A percentile compares a stretch with the other conserved stretches of the same genome.
phyloP scores from a whole-genome alignment of 176 grass and related monocot species.

The Triticum monococcum region DNA sequence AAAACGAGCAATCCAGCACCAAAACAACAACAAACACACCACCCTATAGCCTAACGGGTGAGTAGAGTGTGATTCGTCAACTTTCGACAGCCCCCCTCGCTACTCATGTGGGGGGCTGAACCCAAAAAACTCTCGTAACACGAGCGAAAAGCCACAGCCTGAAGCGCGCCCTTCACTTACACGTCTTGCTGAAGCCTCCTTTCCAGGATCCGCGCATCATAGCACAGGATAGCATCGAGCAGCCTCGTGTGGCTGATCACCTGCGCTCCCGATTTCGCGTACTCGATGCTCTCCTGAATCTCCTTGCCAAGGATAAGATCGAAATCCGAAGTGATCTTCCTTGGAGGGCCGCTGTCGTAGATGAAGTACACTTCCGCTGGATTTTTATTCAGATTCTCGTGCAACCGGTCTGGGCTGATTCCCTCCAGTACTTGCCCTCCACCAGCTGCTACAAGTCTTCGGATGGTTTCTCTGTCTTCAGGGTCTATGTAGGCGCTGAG shows the following conservation, averaged over 20 bases:
- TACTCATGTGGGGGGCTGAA: background rate
- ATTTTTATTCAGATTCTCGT: background rate
- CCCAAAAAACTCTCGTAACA: background rate
- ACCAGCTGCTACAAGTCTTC: background rate
- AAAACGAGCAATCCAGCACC: background rate
- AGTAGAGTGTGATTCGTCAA: no score
- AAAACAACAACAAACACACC: background rate
- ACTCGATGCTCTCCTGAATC: background rate
- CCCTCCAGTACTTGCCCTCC: conserved; percentile 24
- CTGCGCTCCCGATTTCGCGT: background rate
- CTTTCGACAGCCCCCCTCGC: no score
- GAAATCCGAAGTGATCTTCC: background rate
- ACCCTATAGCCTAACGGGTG: no score
- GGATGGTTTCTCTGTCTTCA: background rate
- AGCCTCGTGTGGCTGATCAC: conserved; percentile 25
- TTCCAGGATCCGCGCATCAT: conserved; percentile 1
- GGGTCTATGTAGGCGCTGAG: conserved; percentile 37
- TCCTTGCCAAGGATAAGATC: background rate
- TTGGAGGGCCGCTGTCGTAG: background rate
- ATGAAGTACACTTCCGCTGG: conserved; percentile 17
- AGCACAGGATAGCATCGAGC: conserved; percentile 18
- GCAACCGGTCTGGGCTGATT: background rate
- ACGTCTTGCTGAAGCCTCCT: background rate
- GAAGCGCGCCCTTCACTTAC: no score
- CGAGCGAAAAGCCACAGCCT: background rate